Evolutionary conservation across 176 grass and related monocot genomes (phyloP), one percentile per base, ranked within the genome.

Genomic region (Pharus latifolius): DNA sequence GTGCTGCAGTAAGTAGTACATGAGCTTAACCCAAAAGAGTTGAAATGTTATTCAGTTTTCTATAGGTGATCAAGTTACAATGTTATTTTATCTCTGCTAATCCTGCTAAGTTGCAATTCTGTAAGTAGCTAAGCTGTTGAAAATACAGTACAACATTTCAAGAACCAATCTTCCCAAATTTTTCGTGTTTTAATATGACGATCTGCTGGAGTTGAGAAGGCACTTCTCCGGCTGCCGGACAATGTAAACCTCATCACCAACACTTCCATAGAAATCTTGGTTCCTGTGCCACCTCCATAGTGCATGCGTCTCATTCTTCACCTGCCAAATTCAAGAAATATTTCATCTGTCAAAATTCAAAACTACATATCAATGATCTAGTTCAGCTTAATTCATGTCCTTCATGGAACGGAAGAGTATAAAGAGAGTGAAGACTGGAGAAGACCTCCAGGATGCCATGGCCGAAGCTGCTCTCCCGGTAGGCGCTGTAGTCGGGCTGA

Each of bases 231-330:
- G 88, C 68, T 89, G 72, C 66, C 92, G 73, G 15, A 92, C 82
- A 40, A 96, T 87, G 63, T 87, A 92, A 25, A 96, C 88, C 55
- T 80, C 82, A 68, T 96, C 92, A 10, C 69, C 82, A 28, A 67
- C 72, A 11, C 58, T 49, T 24, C 6, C 22, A 20, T 91, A 83
- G 37, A 76, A 19, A 76, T 92, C 92, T 38, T 92, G 88, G 52
- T 92, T 96, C 65, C 92, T 70, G 71, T 91, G 82, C 92, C 92
- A 96, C 3, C 73, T 84, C 92, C 92, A 96, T 28, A 96, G 40
- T 20, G 92, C 92, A 78, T 96, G 72, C 29, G 92, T 96, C 57
- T 91, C 85, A 26, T 91, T 96, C 71, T 79, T 83, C 64, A 96
- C 88, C 90, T 92, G 75, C 75, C 38, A 6, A 55, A 6, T 31